Conservation (phyloP, 148 eudicot genomes). For the Camellia granthamiana region DNA sequence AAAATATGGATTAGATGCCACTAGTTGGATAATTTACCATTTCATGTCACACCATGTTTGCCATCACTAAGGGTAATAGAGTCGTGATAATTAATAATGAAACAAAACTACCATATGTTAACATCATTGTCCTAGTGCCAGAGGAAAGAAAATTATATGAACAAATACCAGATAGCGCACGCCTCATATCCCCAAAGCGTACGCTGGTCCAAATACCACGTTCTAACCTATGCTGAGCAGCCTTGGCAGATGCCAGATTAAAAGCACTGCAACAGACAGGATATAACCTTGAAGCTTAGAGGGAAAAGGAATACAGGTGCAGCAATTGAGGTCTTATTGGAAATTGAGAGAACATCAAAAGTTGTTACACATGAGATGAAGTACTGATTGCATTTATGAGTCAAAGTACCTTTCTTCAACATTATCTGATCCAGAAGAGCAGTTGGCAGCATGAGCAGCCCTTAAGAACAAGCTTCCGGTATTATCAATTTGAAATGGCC, state of each 20-base stretch:
- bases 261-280: slow-evolving; percentile 41
- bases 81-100: neutral
- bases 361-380: neutral
- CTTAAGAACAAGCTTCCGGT: slow-evolving; percentile 65
- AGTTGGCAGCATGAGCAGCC: slow-evolving; percentile 82
- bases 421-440: slow-evolving; percentile 42
- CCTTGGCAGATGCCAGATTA: slow-evolving; percentile 84
- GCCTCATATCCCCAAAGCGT: slow-evolving; percentile 83
- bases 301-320: neutral
- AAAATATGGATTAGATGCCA: neutral
- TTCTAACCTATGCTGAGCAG: slow-evolving; percentile 82
- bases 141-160: neutral
- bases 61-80: neutral
- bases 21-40: too few relatives aligned
- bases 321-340: neutral
- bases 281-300: slow-evolving; percentile 7
- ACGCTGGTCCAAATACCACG: slow-evolving; percentile 95
- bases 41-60: neutral
- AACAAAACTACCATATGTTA: neutral
- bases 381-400: neutral
- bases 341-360: neutral
- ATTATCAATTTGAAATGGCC: slow-evolving; percentile 86
- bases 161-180: slow-evolving; percentile 73
- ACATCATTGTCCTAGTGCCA: neutral
- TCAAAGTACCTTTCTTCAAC: slow-evolving; percentile 39